Base-by-base conservation (phyloP, 495 filamentous ascomycete species). In the Hypoxylon trugodes region DNA sequence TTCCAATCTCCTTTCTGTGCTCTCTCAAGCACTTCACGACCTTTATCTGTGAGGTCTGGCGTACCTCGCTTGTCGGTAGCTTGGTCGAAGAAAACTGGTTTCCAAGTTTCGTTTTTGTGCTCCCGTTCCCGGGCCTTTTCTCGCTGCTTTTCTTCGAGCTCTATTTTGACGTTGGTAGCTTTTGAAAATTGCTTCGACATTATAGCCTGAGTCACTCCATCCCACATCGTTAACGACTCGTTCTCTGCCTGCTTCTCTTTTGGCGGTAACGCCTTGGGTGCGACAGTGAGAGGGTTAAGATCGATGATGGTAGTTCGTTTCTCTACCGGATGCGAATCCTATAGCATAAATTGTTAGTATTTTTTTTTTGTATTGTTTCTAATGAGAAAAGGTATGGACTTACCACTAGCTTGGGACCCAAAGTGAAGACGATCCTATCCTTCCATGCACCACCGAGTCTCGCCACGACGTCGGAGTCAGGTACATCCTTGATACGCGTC, bases 141-240 rank as follows among this genome's bases (percentile, higher is more conserved):
- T 28, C 94, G 83, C 74, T 98, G 94, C 15, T 85, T 83, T 69
- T 98, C 93, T 75, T 98, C 94, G 8, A 98, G 85, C 65, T 96
- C 92, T 40, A 91, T 85, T 76, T 98, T 98, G 37, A 93, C 74
- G 32, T 85, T 86, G 40, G 94, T 98, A 10, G 95, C 95, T 60
- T 88, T 86, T 36, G 83, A 83, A 74, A 85, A 98, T 65, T 93
- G 91, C 73, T 92, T 96, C 59, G 86, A 78, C 8, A 86, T 66
- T 59, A 98, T 98, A n/a, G 93, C 91, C 26, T 89, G 79, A 6
- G 95, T 97, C 33, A 98, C 93, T 19, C 82, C 82, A 28, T 84
- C 80, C 95, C 95, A 98, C 68, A 96, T 91, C 59, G 85, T 87
- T 48, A 93, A 86, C 1, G 91, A 96, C 77, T 98, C 95, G 68